Evolutionary conservation across 2,329 filamentous ascomycete genomes (phyloP), one percentile per base, ranked within the genome.

Genomic region (Neofusicoccum sp.): DNA sequence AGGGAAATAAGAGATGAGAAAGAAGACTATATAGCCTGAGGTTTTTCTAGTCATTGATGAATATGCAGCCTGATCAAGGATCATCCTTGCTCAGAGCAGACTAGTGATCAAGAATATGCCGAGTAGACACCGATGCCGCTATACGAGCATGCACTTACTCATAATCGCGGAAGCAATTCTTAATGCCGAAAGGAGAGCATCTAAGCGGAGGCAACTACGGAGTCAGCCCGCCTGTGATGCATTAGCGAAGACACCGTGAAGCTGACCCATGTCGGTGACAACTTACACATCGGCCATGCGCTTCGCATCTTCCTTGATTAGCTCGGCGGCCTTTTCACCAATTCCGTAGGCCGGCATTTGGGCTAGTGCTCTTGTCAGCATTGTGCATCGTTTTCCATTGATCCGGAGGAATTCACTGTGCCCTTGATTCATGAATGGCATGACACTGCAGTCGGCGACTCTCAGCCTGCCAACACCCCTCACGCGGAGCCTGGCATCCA

Each of bases 271-370:
- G 7, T 24, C 34, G 11, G 16, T 11, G 24, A 31, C 64, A 6
- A 31, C 51, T 43, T 26, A 56, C 51, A 31, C 4, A 20, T 28
- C 26, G 26, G 51, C 26, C 4, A 33, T 1, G 3, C 7, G 24
- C 38, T 56, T 56, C 9, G n/a, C 24, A n/a, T 73, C 68, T 28
- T 66, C 65, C 48, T 67, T 71, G 48, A 73, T 70, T 59, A 73
- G 64, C 40, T 71, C 67, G 9, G 71, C 70, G 24, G 71, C 71
- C 2, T 67, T 67, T 30, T 73, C 71, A 0, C 70, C 71, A 24
- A 73, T 69, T 0, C 67, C 71, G 63, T 71, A 73, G 26, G 69
- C 71, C n/a, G 70, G 69, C 71, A 73, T 72, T 64, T 73, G 71
- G 51, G 71, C 69, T 58, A 26, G 6, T 12, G 14, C 14, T 5